Evolutionary conservation across 192 early-diverging fungal genomes (phyloP).

Genomic region (Linnemannia zychae): DNA sequence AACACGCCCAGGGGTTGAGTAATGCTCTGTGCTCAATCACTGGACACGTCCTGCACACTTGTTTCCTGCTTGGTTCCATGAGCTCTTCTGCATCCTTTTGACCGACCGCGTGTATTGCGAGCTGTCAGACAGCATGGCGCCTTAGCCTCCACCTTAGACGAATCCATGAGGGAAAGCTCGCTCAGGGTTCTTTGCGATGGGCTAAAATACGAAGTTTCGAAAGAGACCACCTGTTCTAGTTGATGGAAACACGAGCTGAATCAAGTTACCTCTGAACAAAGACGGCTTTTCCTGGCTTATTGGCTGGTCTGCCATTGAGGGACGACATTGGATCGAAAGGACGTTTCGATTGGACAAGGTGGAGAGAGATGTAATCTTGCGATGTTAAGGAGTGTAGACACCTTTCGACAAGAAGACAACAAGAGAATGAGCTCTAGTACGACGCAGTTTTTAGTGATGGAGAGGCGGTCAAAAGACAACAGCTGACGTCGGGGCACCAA

Average conservation of each 20-base stretch:
- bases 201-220: background rate
- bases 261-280: slow-evolving; percentile 35
- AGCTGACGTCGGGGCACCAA: too few species aligned
- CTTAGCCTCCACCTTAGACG: too few species aligned
- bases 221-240: background rate
- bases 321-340: slow-evolving; percentile 27
- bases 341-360: background rate
- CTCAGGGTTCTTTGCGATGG: background rate
- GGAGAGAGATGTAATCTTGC: too few species aligned
- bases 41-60: background rate
- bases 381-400: too few species aligned
- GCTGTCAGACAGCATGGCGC: background rate
- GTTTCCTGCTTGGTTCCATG: background rate
- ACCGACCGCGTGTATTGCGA: background rate
- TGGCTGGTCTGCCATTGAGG: slow-evolving; percentile 31
- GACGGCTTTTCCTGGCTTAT: slow-evolving; percentile 35
- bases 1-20: background rate
- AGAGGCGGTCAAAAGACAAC: too few species aligned
- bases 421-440: too few species aligned
- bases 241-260: background rate
- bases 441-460: too few species aligned
- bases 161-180: too few species aligned
- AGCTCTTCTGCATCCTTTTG: background rate
- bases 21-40: background rate
- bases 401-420: too few species aligned